Evolutionary conservation across 768 basidiomycete genomes (phyloP), one percentile per base, ranked within the genome.

Genomic region (Boletus barrowsii): DNA sequence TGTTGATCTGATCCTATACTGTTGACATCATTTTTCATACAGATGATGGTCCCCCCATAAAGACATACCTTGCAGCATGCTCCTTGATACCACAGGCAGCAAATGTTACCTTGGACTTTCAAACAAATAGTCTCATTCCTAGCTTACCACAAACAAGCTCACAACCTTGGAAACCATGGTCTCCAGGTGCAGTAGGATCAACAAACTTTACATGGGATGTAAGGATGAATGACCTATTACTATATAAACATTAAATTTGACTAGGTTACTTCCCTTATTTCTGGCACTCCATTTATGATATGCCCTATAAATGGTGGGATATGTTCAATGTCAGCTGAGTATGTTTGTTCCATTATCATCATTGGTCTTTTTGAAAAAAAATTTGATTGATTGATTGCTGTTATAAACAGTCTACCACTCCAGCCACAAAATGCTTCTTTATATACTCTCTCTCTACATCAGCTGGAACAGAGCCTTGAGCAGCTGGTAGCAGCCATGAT

Each of bases 41-140:
- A 43, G 42, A 43, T 24, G 42, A 24, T 43, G 15, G 17, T 22
- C 26, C 26, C 18, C 33, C 44, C 36, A 11, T 58, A 4, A 42
- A 22, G 17, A 18, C 22, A 10, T 53, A 54, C 35, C 3, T 61
- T 24, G 55, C 60, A 24, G 55, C 51, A 15, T 61, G 60, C 15
- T 57, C 35, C 17, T 14, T 62, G 14, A 10, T 29, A 14, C 17
- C 56, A 26, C n/a, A 48, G 24, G 9, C 41, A 7, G 20, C 4
- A 15, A 17, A n/a, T 22, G 42, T 24, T 6, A 55, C 20, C 3
- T 24, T 63, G 8, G 42, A 63, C 9, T 10, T 45, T 32, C 57
- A 46, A n/a, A 22, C 48, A n/a, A 33, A 36, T 2, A 41, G 11
- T 13, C 30, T 62, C 10, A 30, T 13, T 47, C 36, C 36, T 26